Evolutionary conservation across 164 flowering plant genomes (phyloP).

Genomic region (Berberis thunbergii): DNA sequence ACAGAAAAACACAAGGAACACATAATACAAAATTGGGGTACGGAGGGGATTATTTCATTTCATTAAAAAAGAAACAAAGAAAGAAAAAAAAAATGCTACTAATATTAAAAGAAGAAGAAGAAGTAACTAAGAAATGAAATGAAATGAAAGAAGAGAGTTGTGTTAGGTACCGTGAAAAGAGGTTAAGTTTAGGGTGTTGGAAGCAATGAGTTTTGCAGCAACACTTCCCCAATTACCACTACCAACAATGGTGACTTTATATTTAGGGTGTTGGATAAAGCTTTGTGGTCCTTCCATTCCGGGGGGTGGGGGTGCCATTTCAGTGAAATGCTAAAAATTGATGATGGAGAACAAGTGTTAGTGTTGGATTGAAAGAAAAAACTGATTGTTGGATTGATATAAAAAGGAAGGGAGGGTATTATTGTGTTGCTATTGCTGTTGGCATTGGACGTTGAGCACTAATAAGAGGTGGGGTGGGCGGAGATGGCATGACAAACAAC

Average conservation of each 20-base stretch:
- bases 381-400: too few relatives aligned
- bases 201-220: constrained; percentile 87
- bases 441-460: too few relatives aligned
- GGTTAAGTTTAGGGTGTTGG: constrained; percentile 54
- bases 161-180: constrained; percentile 53
- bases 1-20: too few relatives aligned
- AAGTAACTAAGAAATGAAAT: not conserved
- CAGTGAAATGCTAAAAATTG: too few relatives aligned
- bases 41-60: not conserved
- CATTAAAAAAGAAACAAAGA: not conserved
- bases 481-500: too few relatives aligned
- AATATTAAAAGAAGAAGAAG: not conserved
- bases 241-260: constrained; percentile 72
- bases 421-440: too few relatives aligned
- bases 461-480: too few relatives aligned
- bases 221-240: constrained; percentile 99
- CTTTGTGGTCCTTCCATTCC: too few relatives aligned
- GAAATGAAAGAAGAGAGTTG: not conserved
- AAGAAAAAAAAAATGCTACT: not conserved
- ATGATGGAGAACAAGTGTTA: too few relatives aligned
- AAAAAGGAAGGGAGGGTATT: too few relatives aligned
- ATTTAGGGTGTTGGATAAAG: constrained; percentile 1
- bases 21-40: not conserved
- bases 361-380: too few relatives aligned
- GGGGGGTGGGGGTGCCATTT: too few relatives aligned